phyloP scores from a whole-genome alignment of 257 asterid genomes.

The Gentiana straminea region DNA sequence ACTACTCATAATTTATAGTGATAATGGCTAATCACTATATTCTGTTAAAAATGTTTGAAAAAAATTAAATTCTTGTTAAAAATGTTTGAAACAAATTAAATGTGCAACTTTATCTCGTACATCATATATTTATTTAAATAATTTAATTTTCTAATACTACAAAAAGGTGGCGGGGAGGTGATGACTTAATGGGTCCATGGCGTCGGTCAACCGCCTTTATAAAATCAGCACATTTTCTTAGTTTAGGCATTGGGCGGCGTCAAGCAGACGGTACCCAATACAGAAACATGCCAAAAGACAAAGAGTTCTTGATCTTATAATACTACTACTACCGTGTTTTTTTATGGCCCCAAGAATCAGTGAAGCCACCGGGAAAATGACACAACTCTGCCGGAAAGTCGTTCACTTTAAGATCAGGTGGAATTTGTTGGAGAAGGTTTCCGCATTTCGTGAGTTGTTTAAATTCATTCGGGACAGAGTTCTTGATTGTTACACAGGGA shows the following conservation, averaged over 20 bases:
- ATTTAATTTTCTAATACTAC: too few species aligned
- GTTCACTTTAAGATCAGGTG: slow-evolving; percentile 55
- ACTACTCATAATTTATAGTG: too few species aligned
- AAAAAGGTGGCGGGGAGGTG: too few species aligned
- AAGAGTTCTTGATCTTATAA: neutral
- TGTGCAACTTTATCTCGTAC: too few species aligned
- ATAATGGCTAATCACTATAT: too few species aligned
- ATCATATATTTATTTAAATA: too few species aligned
- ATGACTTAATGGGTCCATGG: too few species aligned
- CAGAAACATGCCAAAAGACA: slow-evolving; percentile 9
- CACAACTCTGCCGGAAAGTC: slow-evolving; percentile 44
- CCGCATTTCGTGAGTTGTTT: slow-evolving; percentile 39
- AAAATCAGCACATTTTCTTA: slow-evolving; percentile 1
- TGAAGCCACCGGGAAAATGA: slow-evolving; percentile 48
- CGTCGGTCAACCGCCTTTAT: slow-evolving; percentile 21
- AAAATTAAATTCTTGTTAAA: too few species aligned
- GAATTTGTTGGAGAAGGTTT: slow-evolving; percentile 43
- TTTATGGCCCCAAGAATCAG: slow-evolving; percentile 26
- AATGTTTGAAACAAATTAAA: too few species aligned
- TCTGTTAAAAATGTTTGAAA: too few species aligned
- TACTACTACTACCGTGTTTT: neutral
- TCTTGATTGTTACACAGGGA: slow-evolving; percentile 49
- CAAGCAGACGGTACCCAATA: neutral
- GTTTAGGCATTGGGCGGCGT: neutral
- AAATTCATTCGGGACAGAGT: slow-evolving; percentile 48